A percentile compares a stretch with the other conserved stretches of the same genome.
These are phyloP conservation scores for Mycena filopes DNA, from an alignment of 768 basidiomycete species.

Conservation along the genomic window DNA sequence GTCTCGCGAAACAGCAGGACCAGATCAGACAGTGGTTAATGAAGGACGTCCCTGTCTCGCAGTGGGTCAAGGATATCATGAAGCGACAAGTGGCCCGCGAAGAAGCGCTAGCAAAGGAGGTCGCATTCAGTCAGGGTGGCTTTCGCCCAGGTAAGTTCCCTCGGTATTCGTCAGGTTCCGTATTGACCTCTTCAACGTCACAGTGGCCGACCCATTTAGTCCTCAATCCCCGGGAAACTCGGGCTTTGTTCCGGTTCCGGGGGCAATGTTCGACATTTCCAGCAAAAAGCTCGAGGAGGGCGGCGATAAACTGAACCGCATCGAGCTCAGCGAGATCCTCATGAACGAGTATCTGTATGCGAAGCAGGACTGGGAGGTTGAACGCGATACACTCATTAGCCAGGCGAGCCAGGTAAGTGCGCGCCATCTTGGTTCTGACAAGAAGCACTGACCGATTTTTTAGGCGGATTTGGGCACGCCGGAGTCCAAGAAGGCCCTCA, in stretches of 20 bases:
- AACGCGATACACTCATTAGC: slow-evolving; percentile 39
- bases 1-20: slow-evolving; percentile 36
- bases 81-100: slow-evolving; percentile 30
- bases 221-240: too few relatives aligned
- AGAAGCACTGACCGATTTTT: background rate
- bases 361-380: slow-evolving; percentile 42
- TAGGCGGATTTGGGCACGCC: slow-evolving; percentile 8
- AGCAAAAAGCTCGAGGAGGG: background rate
- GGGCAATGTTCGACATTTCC: slow-evolving; percentile 19
- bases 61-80: slow-evolving; percentile 37
- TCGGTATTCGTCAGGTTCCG: background rate
- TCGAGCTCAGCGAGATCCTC: slow-evolving; percentile 40
- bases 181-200: too few relatives aligned
- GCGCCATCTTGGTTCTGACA: background rate
- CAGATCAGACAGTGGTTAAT: slow-evolving; percentile 42
- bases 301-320: slow-evolving; percentile 36
- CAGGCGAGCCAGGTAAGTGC: slow-evolving; percentile 27
- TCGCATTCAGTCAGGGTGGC: background rate
- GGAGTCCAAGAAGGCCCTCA: slow-evolving; percentile 27
- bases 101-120: slow-evolving; percentile 2
- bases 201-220: slow-evolving; percentile 7
- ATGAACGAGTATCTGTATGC: slow-evolving; percentile 43
- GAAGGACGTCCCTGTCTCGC: slow-evolving; percentile 34
- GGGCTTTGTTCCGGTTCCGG: slow-evolving; percentile 10
- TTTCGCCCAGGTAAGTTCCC: background rate